Percentiles rank a stretch among this genome's conserved stretches.
Conservation (phyloP, 352 stramenopile species). For the Pythium monospermum region DNA sequence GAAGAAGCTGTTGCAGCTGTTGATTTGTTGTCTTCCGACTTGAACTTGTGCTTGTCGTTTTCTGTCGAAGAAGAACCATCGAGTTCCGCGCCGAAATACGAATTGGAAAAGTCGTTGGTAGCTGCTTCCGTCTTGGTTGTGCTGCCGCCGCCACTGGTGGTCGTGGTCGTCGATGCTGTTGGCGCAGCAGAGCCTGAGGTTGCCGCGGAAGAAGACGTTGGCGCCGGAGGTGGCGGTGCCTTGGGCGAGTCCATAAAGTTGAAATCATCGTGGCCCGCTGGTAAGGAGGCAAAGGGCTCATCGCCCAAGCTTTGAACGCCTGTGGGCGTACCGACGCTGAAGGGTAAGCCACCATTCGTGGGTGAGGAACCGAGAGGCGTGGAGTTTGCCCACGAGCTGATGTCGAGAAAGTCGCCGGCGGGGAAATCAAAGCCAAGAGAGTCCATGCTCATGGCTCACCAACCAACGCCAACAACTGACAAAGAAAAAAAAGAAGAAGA, state of each 20-base stretch:
- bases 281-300: conserved; percentile 55
- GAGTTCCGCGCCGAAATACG: conserved; percentile 72
- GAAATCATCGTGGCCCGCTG: conserved; percentile 68
- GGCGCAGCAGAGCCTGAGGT: conserved; percentile 2
- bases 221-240: conserved; percentile 18
- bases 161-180: conserved; percentile 12
- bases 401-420: conserved; percentile 66
- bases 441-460: conserved; percentile 47
- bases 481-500: too few relatives aligned
- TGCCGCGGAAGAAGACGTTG: conserved; percentile 10
- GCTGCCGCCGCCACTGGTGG: conserved; percentile 5
- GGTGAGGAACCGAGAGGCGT: conserved; percentile 70
- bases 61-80: too few relatives aligned
- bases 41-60: conserved; percentile 32
- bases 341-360: conserved; percentile 54
- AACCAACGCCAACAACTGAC: too few relatives aligned
- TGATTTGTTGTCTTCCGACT: conserved; percentile 25
- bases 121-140: conserved; percentile 18
- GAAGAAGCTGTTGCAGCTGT: too few relatives aligned
- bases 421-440: conserved; percentile 84
- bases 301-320: conserved; percentile 80
- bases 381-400: conserved; percentile 62
- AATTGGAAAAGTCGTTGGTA: conserved; percentile 37
- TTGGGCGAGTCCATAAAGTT: conserved; percentile 80
- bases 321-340: conserved; percentile 82